phyloP scores from a whole-genome alignment of 1,284 basidiomycete species.

The Cutaneotrichosporon dermatis region DNA sequence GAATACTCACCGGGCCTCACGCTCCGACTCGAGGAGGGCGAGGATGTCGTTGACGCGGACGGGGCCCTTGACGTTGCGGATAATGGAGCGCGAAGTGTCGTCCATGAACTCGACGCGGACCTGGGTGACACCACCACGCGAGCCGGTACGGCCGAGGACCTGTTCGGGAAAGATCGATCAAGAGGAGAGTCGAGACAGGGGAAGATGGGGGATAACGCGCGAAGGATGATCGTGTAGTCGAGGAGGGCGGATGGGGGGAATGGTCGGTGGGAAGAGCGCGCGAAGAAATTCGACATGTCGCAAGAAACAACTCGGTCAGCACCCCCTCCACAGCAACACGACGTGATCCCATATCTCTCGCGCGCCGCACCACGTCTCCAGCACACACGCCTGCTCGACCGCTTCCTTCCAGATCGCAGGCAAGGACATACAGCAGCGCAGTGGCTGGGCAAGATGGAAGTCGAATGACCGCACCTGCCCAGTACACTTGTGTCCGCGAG shows the following conservation, averaged over 20 bases:
- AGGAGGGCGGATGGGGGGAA: not conserved
- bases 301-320: constrained; percentile 1
- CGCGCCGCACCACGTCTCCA: not conserved
- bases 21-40: constrained; percentile 95
- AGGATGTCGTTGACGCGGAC: constrained; percentile 96
- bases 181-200: not conserved
- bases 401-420: not conserved
- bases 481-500: no score
- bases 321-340: not conserved
- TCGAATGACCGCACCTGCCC: not conserved
- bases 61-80: constrained; percentile 99
- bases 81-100: constrained; percentile 90
- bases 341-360: not conserved
- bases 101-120: constrained; percentile 99
- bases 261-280: not conserved
- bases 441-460: not conserved
- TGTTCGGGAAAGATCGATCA: constrained; percentile 40
- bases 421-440: no score
- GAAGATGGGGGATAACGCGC: not conserved
- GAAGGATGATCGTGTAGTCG: not conserved
- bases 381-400: no score
- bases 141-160: constrained; percentile 98
- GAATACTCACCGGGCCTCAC: constrained; percentile 89
- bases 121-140: constrained; percentile 98
- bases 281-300: not conserved